phyloP scores from a whole-genome alignment of 2,329 filamentous ascomycete genomes.

The Fusarium newnesense region DNA sequence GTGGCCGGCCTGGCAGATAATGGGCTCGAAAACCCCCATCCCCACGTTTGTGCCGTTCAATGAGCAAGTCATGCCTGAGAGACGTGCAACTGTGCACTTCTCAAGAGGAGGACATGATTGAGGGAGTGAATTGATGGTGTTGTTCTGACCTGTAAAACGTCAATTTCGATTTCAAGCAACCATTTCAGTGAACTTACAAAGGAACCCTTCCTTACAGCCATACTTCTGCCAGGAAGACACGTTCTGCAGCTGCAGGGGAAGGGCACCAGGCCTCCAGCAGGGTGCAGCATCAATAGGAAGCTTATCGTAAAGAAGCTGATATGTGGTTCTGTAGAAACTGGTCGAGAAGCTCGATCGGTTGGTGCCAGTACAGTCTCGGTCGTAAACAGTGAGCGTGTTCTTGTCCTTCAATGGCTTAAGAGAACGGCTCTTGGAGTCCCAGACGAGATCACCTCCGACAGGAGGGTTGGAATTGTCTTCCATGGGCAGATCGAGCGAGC shows the following conservation, averaged over 20 bases:
- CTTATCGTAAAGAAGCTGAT: conserved; percentile 40
- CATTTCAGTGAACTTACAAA: conserved; percentile 48
- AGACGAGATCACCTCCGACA: conserved; percentile 44
- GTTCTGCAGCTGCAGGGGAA: conserved; percentile 54
- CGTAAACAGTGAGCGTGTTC: conserved; percentile 47
- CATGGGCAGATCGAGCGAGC: conserved; percentile 43
- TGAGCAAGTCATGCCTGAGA: conserved; percentile 49
- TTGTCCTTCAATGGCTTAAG: conserved; percentile 43
- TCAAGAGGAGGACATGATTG: conserved; percentile 56
- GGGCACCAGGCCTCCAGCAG: conserved; percentile 53
- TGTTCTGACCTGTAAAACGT: conserved; percentile 51
- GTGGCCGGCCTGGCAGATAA: conserved; percentile 59
- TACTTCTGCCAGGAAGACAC: conserved; percentile 49
- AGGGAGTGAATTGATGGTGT: conserved; percentile 58
- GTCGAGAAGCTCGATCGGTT: conserved; percentile 56
- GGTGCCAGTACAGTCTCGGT: conserved; percentile 54
- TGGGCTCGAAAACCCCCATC: conserved; percentile 62
- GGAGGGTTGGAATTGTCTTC: conserved; percentile 52
- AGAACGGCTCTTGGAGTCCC: conserved; percentile 37
- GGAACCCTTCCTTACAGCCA: conserved; percentile 55
- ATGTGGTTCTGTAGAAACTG: conserved; percentile 51
- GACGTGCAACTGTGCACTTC: conserved; percentile 50
- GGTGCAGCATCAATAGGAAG: conserved; percentile 51
- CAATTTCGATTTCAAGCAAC: neutral
- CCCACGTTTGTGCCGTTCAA: conserved; percentile 49